phyloP scores from a whole-genome alignment of 495 filamentous ascomycete species.

The Penicillium bialowiezense region DNA sequence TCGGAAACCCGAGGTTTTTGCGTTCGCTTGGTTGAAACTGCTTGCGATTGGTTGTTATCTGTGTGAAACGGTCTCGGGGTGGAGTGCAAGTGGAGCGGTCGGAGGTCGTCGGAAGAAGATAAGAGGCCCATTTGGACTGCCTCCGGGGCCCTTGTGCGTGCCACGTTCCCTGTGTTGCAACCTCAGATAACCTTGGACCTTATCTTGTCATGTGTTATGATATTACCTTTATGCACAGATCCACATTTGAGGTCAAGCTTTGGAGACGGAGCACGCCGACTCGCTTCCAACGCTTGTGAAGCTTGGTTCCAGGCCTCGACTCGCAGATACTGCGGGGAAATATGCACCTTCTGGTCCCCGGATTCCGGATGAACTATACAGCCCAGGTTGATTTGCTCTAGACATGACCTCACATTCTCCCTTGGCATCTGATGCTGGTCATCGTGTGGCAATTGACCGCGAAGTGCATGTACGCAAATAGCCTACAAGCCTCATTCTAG shows the following conservation, averaged over 20 bases:
- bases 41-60: slow-evolving; percentile 4
- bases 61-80: slow-evolving; percentile 11
- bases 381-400: not conserved
- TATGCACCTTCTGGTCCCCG: too few relatives aligned
- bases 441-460: not conserved
- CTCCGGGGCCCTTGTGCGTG: not conserved
- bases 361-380: too few relatives aligned
- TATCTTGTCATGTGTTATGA: too few relatives aligned
- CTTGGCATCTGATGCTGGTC: not conserved
- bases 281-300: too few relatives aligned
- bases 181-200: not conserved
- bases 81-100: not conserved
- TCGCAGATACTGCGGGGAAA: too few relatives aligned
- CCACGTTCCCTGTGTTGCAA: not conserved
- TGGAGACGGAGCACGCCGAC: too few relatives aligned
- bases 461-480: not conserved
- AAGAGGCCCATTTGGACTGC: not conserved
- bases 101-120: not conserved
- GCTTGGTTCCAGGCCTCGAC: too few relatives aligned
- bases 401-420: not conserved
- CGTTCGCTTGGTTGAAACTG: slow-evolving; percentile 13
- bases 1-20: slow-evolving; percentile 15
- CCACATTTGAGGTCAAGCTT: too few relatives aligned
- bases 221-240: too few relatives aligned
- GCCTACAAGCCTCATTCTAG: not conserved